Base-by-base conservation (phyloP, 257 asterid species). In the Phtheirospermum japonicum region DNA sequence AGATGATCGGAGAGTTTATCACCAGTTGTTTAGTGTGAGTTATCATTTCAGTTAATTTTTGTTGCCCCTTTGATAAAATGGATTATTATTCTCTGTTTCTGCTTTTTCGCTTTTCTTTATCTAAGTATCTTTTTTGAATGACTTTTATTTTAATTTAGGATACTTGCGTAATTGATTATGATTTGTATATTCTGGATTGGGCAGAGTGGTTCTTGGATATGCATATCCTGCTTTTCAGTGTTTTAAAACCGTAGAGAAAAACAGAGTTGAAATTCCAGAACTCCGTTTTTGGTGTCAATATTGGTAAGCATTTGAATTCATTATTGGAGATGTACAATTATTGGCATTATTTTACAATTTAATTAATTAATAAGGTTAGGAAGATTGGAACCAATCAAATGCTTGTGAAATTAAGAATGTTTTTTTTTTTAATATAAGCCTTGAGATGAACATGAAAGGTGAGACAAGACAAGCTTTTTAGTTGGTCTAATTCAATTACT, bases 181-280 rank as follows among this genome's bases (percentile, higher is more conserved):
- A 48, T 26, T 26, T 23, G 1, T 48, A 16, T 48, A 4, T 48
- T 48, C 2, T n/a, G 26, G 20, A 14, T 57, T 63, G 69, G 9
- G 17, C 80, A 90, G 97, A 63, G 71, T 90, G 84, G 80, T 79
- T 63, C 88, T 90, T 20, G 97, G 97, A 60, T 90, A 87, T 71
- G 97, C 87, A 6, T 90, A 90, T 59, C 97, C 97, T 68, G 95
- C 97, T 6, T 80, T 90, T 77, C 95, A 85, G 59, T 90, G 97
- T 54, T 90, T 83, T 73, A 90, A 85, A 72, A 79, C 86, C 3
- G 66, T 90, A 59, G 97, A 90, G 79, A 90, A 80, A 72, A 83
- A 83, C 76, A 82, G 77, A 75, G 96, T 87, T 14, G 80, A 73
- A 26, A 79, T 81, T 51, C 86, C 77, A 23, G 95, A 90, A 48